These are phyloP conservation scores for Pseudocercospora fijiensis DNA, from an alignment of 2,329 filamentous ascomycete species.

Conservation along the genomic window DNA sequence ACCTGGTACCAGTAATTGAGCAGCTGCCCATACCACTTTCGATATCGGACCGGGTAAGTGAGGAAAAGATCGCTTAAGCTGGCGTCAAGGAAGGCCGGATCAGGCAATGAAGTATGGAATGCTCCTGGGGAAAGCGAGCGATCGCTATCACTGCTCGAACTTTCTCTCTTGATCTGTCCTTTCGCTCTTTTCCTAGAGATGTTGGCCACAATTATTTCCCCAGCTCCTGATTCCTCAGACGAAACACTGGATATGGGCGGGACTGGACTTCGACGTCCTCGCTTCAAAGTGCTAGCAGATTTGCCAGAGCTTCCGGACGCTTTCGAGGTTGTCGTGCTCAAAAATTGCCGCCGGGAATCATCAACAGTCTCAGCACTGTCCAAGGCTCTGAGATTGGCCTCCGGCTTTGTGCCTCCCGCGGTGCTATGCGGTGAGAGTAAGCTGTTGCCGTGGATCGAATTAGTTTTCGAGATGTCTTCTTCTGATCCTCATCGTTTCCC, in stretches of 20 bases:
- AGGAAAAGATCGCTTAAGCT: conserved; percentile 27
- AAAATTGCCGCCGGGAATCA: conserved; percentile 6
- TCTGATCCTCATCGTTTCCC: conserved; percentile 16
- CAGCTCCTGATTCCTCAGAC: background rate
- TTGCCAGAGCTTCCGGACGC: background rate
- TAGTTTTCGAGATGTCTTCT: conserved; percentile 17
- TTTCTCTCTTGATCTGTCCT: conserved; percentile 6
- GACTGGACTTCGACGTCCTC: conserved; percentile 8
- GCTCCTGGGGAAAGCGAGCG: conserved; percentile 18
- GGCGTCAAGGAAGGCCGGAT: conserved; percentile 20
- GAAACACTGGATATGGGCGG: background rate
- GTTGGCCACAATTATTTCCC: conserved; percentile 5
- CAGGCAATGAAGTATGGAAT: conserved; percentile 16
- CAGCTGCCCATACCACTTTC: conserved; percentile 27
- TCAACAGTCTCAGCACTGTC: conserved; percentile 9
- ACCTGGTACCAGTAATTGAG: conserved; percentile 28
- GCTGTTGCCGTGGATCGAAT: conserved; percentile 27
- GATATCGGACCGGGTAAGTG: conserved; percentile 26
- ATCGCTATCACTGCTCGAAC: conserved; percentile 12
- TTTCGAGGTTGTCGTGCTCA: background rate
- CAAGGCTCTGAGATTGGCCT: conserved; percentile 14
- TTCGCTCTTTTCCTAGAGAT: conserved; percentile 13
- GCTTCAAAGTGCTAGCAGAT: background rate
- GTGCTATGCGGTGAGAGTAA: conserved; percentile 23
- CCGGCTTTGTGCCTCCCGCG: conserved; percentile 18